Evolutionary conservation across 345 rosid genomes (phyloP).

Genomic region (Gossypium australe): DNA sequence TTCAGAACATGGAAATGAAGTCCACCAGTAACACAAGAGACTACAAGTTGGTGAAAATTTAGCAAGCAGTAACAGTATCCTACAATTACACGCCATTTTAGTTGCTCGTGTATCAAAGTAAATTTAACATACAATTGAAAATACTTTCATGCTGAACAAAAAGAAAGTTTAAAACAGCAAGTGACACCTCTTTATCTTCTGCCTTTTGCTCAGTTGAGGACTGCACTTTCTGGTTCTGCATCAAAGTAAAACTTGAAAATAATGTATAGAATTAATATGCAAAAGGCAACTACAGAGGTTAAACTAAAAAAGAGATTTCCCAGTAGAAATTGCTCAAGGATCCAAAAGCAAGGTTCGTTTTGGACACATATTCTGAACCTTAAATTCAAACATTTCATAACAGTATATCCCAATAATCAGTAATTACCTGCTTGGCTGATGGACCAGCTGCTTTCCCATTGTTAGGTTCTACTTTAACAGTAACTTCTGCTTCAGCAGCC

Average conservation of each 20-base stretch:
- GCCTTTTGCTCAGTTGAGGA: conserved; percentile 38
- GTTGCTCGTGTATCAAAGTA: background rate
- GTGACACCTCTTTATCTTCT: conserved; percentile 48
- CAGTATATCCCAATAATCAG: background rate
- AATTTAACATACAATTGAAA: background rate
- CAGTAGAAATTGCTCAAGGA: background rate
- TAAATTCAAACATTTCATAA: background rate
- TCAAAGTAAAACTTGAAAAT: background rate
- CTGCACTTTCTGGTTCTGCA: conserved; percentile 47
- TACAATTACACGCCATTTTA: background rate
- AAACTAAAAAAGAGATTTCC: background rate
- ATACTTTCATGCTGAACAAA: background rate
- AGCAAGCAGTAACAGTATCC: conserved; percentile 1
- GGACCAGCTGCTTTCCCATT: conserved; percentile 38
- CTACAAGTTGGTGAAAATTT: background rate
- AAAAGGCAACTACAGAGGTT: background rate
- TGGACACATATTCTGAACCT: background rate
- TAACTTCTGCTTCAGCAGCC: conserved; percentile 26
- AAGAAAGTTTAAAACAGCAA: background rate
- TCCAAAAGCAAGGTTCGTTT: background rate
- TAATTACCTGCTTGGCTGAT: conserved; percentile 60
- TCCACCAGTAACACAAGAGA: background rate
- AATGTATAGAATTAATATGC: background rate
- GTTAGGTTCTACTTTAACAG: conserved; percentile 28
- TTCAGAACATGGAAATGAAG: conserved; percentile 4